A percentile compares a stretch with the other conserved stretches of the same genome.
Evolutionary conservation across 208 protist species (phyloP).

Genomic region (Leishmania arabica): DNA sequence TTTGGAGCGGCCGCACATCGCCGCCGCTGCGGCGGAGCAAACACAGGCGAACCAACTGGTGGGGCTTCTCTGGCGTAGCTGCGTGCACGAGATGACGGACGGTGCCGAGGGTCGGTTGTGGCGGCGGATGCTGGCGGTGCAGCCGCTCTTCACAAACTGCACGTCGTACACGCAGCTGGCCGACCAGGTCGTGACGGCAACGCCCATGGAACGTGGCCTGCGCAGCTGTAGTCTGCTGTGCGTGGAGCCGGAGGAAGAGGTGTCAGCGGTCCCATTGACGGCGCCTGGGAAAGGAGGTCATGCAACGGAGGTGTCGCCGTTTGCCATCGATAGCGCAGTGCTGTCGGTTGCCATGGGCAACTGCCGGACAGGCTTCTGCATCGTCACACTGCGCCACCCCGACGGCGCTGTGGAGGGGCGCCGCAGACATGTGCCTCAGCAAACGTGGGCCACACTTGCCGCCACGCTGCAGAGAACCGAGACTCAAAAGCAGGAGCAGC

Average conservation of each 20-base stretch:
- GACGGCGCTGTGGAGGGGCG: constrained; percentile 54
- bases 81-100: constrained; percentile 23
- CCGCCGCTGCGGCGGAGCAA: constrained; percentile 33
- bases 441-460: constrained; percentile 22
- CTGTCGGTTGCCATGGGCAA: constrained; percentile 24
- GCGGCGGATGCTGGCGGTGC: constrained; percentile 16
- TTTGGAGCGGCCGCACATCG: constrained; percentile 29
- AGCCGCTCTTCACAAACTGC: constrained; percentile 12
- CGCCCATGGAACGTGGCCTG: constrained; percentile 28
- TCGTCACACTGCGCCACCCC: constrained; percentile 54
- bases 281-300: constrained; percentile 8
- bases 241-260: constrained; percentile 17
- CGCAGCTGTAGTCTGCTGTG: constrained; percentile 22
- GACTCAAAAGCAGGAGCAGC: constrained; percentile 10
- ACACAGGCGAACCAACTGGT: constrained; percentile 25
- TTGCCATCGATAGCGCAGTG: constrained; percentile 23
- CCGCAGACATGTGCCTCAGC: constrained; percentile 25
- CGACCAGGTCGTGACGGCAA: constrained; percentile 2
- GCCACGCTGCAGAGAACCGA: constrained; percentile 27
- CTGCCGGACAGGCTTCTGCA: constrained; percentile 16
- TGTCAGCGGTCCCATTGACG: not conserved
- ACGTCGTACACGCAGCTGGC: constrained; percentile 7
- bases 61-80: constrained; percentile 9
- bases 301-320: constrained; percentile 17
- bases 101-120: constrained; percentile 24